phyloP scores from a whole-genome alignment of 306 rosid species.

The Hippophae tibetana region DNA sequence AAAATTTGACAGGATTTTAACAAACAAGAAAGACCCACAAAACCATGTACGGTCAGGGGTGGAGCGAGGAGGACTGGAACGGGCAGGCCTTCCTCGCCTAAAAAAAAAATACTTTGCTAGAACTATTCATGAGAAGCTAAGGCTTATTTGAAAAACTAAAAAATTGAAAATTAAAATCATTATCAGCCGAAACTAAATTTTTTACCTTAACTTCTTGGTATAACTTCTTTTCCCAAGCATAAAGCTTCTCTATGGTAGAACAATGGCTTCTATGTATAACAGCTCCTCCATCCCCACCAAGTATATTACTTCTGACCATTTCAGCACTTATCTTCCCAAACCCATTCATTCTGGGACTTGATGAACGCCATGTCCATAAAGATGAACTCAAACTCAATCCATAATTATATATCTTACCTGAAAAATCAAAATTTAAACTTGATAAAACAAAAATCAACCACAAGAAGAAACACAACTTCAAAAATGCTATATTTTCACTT shows the following conservation, averaged over 20 bases:
- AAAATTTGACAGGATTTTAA: too few relatives aligned
- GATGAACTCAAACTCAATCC: slow-evolving; percentile 68
- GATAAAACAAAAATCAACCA: not conserved
- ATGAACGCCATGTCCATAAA: slow-evolving; percentile 54
- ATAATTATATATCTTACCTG: slow-evolving; percentile 60
- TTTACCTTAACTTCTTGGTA: slow-evolving; percentile 82
- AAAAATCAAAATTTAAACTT: slow-evolving; percentile 6
- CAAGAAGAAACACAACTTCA: not conserved
- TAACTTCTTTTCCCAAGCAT: slow-evolving; percentile 92
- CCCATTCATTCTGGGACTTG: slow-evolving; percentile 45
- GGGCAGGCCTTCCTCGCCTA: too few relatives aligned
- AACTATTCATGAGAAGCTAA: too few relatives aligned
- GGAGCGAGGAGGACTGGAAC: too few relatives aligned
- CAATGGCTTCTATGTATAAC: slow-evolving; percentile 47
- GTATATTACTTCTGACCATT: slow-evolving; percentile 25
- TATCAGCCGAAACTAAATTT: not conserved
- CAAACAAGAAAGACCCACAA: too few relatives aligned
- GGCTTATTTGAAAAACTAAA: too few relatives aligned
- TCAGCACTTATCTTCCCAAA: slow-evolving; percentile 45
- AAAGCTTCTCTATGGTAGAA: slow-evolving; percentile 78
- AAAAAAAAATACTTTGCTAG: too few relatives aligned
- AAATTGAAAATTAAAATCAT: too few relatives aligned
- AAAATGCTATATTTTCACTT: too few relatives aligned
- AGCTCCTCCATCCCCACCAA: slow-evolving; percentile 20
- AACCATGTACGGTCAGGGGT: too few relatives aligned